Conservation (phyloP, 1,284 basidiomycete genomes). For the Ganoderma sinense region DNA sequence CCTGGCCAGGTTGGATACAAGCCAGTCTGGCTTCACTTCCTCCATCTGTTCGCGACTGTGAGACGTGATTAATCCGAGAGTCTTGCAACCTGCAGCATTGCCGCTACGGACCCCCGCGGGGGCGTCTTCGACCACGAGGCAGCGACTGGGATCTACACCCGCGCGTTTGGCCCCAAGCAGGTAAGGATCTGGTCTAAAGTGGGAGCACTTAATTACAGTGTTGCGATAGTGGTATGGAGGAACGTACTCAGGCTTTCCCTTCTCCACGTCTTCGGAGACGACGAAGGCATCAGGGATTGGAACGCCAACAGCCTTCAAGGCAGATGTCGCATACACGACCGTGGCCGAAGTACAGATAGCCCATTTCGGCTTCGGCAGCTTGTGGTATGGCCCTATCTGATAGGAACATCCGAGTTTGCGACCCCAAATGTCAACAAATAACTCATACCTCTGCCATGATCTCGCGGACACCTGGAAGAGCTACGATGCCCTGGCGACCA, state of each 20-base stretch:
- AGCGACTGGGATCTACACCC: constrained; percentile 65
- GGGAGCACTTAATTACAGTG: constrained; percentile 32
- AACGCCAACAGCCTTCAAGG: constrained; percentile 59
- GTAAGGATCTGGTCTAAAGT: constrained; percentile 85
- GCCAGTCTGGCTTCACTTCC: constrained; percentile 59
- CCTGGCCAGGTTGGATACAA: constrained; percentile 73
- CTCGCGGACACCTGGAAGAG: constrained; percentile 65
- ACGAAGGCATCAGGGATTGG: constrained; percentile 73
- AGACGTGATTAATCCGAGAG: constrained; percentile 82
- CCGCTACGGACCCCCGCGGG: constrained; percentile 83
- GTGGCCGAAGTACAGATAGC: constrained; percentile 76
- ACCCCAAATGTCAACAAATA: not conserved
- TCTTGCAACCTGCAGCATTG: constrained; percentile 79
- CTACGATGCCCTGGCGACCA: constrained; percentile 64
- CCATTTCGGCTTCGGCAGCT: constrained; percentile 64
- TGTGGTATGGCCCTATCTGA: constrained; percentile 54
- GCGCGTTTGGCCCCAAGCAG: constrained; percentile 73
- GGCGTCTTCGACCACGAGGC: constrained; percentile 90
- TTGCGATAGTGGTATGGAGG: not conserved
- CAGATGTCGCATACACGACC: constrained; percentile 63
- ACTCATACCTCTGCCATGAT: constrained; percentile 58
- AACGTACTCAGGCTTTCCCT: constrained; percentile 81
- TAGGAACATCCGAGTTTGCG: not conserved
- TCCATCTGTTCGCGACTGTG: constrained; percentile 74
- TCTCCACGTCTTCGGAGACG: constrained; percentile 78